Conservation (phyloP, 768 basidiomycete species). For the Pilatotrama ljubarskyi region DNA sequence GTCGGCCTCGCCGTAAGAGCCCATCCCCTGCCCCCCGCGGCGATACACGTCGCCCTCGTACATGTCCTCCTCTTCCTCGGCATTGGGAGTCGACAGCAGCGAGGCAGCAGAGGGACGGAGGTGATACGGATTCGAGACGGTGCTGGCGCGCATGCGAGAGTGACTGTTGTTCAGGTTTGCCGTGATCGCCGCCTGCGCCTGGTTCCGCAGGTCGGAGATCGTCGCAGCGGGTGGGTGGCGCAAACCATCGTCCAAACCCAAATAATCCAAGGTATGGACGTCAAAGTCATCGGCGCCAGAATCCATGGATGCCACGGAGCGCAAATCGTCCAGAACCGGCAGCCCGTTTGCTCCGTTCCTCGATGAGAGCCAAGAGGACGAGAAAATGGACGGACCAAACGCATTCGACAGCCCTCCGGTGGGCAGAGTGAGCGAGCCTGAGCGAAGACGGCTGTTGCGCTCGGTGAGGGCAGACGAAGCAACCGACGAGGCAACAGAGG, state of each 20-base stretch:
- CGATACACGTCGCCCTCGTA: slow-evolving; percentile 60
- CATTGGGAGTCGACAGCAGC: slow-evolving; percentile 59
- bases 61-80: slow-evolving; percentile 75
- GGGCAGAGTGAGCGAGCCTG: slow-evolving; percentile 89
- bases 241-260: slow-evolving; percentile 84
- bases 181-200: slow-evolving; percentile 88
- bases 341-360: slow-evolving; percentile 59
- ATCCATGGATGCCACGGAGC: slow-evolving; percentile 77
- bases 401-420: slow-evolving; percentile 72
- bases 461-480: slow-evolving; percentile 54
- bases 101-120: slow-evolving; percentile 61
- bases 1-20: slow-evolving; percentile 56
- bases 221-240: slow-evolving; percentile 84
- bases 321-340: slow-evolving; percentile 74
- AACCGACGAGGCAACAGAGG: slow-evolving; percentile 61
- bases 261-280: slow-evolving; percentile 94
- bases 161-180: slow-evolving; percentile 74
- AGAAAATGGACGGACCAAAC: slow-evolving; percentile 87
- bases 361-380: slow-evolving; percentile 82
- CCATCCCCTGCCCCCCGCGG: slow-evolving; percentile 55
- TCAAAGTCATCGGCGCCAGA: slow-evolving; percentile 85
- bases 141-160: slow-evolving; percentile 82
- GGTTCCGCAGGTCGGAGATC: slow-evolving; percentile 83
- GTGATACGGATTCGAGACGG: slow-evolving; percentile 92
- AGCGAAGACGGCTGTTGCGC: slow-evolving; percentile 82